These are phyloP conservation scores for Monosporascus cannonballus DNA, from an alignment of 2,329 filamentous ascomycete species.

Conservation along the genomic window DNA sequence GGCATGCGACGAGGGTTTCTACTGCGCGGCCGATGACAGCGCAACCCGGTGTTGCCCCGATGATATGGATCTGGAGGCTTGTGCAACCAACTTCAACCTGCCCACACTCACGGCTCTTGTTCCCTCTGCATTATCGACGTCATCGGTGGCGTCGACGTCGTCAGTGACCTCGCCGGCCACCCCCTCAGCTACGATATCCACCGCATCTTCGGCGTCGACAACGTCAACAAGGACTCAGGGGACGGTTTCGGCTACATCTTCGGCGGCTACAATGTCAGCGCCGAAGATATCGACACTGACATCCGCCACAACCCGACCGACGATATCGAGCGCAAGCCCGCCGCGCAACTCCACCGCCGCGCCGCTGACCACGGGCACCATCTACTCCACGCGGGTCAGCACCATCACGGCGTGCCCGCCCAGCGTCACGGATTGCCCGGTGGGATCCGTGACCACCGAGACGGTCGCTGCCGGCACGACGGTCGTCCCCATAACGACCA, in stretches of 20 bases:
- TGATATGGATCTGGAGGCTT: slow-evolving; percentile 44
- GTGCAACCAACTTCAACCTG: slow-evolving; percentile 44
- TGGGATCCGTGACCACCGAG: slow-evolving; percentile 20
- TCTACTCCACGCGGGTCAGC: slow-evolving; percentile 42
- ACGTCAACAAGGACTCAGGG: slow-evolving; percentile 2
- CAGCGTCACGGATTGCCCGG: slow-evolving; percentile 43
- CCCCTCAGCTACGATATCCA: slow-evolving; percentile 4
- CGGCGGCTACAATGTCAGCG: too few relatives aligned
- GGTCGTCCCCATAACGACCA: slow-evolving; percentile 3
- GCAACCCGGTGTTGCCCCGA: slow-evolving; percentile 58
- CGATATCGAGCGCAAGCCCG: too few relatives aligned
- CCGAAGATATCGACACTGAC: too few relatives aligned
- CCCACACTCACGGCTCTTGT: slow-evolving; percentile 26
- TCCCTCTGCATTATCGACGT: slow-evolving; percentile 40
- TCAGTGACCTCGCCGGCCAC: slow-evolving; percentile 6
- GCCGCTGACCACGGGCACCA: slow-evolving; percentile 17
- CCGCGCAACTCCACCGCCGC: background rate
- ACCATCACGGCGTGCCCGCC: slow-evolving; percentile 51
- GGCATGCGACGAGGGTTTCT: slow-evolving; percentile 56
- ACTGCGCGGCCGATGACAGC: slow-evolving; percentile 50
- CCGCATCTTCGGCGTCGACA: background rate
- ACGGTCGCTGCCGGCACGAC: slow-evolving; percentile 16
- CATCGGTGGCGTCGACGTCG: slow-evolving; percentile 25
- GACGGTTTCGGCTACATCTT: background rate
- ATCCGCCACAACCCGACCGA: too few relatives aligned